Base-by-base conservation (phyloP, 75 land plant species). In the Sequoia sempervirens region DNA sequence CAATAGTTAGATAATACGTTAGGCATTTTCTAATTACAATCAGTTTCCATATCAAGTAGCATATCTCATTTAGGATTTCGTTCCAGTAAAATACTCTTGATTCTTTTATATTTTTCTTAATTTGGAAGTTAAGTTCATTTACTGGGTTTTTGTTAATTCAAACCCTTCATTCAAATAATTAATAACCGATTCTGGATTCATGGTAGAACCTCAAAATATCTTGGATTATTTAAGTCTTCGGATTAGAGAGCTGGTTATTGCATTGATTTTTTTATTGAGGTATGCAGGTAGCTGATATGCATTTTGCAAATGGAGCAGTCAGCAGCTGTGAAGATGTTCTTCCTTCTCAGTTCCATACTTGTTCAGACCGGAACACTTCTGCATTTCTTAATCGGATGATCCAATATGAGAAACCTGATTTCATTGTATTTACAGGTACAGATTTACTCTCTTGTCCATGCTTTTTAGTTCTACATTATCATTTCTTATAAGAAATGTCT, bases 291-390 rank as follows among this genome's bases (percentile, higher is more conserved):
- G 95, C 99, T 14, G 99, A 96, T 86, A 93, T 95, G 97, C 99
- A 96, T 80, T 96, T 84, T 80, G 99, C 90, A 8, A 87, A 92
- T 52, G 99, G 99, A 41, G 72, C 83, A 45, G 47, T 53, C 61
- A 95, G 93, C 45, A 81, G 87, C 30, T 96, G 99, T 86, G 73
- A 85, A 34, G 99, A 96, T 79, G 90, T 95, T 45, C 18, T 83
- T 61, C 78, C 86, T 38, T 69, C 86, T 38, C 87, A 94, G 82
- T 83, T 75, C 83, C 53, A 69, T 2, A 28, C 74, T 70, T 96
- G 98, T 84, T 90, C 97, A 14, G 98, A 96, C 88, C 91, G 93
- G 73, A 96, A 96, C 87, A 93, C 97, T 11, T 91, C 97, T 36
- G 87, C 79, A 84, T 95, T 96, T 81, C 78, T 96, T 45, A 47